Evolutionary conservation across 129 eudicot species (phyloP), one percentile per base, ranked within the genome.

Genomic region (Lonicera japonica): DNA sequence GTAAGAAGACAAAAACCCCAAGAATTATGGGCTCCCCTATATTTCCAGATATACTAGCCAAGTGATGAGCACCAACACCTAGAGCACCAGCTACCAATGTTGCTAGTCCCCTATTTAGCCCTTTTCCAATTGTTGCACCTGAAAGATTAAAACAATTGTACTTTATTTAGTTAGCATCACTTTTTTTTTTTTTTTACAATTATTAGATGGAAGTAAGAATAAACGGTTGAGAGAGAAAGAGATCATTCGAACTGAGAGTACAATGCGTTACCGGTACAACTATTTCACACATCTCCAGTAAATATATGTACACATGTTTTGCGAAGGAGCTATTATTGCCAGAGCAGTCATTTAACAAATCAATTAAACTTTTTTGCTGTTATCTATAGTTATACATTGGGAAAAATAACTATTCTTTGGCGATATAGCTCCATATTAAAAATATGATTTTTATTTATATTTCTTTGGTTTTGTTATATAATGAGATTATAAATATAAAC

Each of bases 51-150:
- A 74, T 25, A 56, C 73, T 43, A 62, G 94, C 85, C 57, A 90
- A 72, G 68, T 79, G 83, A 74, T 83, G 88, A 38, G 85, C 89
- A 59, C 85, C 97, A 38, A 90, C 23, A 1, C 87, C 94, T 2
- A 86, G 66, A 13, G 54, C 80, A 54, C 88, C 83, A 0, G 82
- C 97, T 63, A 72, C 41, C n/a, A 79, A 55, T 19, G 94, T 90
- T 43, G 95, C 97, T 24, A 79, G 23, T 16, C 79, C 87, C 67
- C 94, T 75, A 64, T 86, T 90, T 71, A 90, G 52, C 5, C 97
- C 76, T 74, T 86, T 86, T 56, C 83, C 83, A 23, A 90, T 61
- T 41, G 97, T 86, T 57, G 94, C 95, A 59, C 97, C 97, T 90
- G 60, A 3, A 17, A 50, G 18, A 69, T 56, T 18, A 36, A 36